Evolutionary conservation across 2,329 filamentous ascomycete species (phyloP).

Genomic region (Talaromyces sp.): DNA sequence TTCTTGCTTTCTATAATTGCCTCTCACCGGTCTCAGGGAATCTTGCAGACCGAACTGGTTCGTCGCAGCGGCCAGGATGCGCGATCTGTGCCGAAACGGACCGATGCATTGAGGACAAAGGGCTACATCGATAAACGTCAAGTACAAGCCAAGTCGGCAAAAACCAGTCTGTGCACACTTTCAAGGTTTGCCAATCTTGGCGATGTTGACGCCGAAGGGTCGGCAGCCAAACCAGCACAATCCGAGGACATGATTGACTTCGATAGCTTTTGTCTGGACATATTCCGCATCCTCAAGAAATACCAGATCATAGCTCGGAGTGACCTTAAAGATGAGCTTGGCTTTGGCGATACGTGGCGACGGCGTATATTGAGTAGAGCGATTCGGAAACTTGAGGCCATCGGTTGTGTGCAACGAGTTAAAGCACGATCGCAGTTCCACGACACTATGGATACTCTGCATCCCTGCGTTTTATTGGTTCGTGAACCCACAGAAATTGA

Average conservation of each 20-base stretch:
- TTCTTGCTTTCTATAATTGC: conserved; percentile 58
- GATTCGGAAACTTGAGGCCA: conserved; percentile 44
- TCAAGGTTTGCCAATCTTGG: conserved; percentile 44
- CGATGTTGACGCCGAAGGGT: conserved; percentile 19
- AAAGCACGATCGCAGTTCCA: conserved; percentile 43
- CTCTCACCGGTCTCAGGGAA: conserved; percentile 51
- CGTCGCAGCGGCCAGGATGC: conserved; percentile 61
- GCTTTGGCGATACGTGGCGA: conserved; percentile 37
- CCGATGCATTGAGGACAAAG: conserved; percentile 54
- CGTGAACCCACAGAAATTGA: conserved; percentile 42
- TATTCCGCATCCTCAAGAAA: conserved; percentile 51
- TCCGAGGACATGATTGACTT: conserved; percentile 44
- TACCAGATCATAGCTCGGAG: conserved; percentile 51
- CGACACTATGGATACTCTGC: conserved; percentile 32
- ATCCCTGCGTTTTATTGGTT: conserved; percentile 45
- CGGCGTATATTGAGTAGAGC: conserved; percentile 42
- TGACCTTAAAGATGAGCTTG: conserved; percentile 52
- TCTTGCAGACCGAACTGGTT: conserved; percentile 57
- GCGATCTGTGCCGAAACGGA: conserved; percentile 60
- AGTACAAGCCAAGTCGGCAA: conserved; percentile 47
- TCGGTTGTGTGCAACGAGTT: conserved; percentile 46
- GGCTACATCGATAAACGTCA: conserved; percentile 60
- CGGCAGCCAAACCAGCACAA: conserved; percentile 19
- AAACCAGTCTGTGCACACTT: conserved; percentile 57
- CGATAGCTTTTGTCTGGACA: conserved; percentile 46